Percentiles rank a stretch among this genome's conserved stretches.
These are phyloP conservation scores for Candida berthetii DNA, from an alignment of 805 yeast genomes.

Conservation along the genomic window DNA sequence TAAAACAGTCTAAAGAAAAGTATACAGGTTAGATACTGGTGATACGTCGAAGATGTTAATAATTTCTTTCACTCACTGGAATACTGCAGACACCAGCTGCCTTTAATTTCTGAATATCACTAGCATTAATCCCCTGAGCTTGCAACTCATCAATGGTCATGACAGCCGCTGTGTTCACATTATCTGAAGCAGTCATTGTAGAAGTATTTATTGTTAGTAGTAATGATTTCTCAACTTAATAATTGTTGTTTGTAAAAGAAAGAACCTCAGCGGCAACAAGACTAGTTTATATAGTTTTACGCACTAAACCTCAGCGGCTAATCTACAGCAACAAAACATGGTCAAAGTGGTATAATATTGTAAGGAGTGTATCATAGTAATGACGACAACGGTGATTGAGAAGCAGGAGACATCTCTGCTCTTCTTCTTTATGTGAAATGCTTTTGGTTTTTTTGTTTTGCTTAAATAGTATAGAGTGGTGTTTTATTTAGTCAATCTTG, in stretches of 20 bases:
- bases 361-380: too few relatives aligned
- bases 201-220: too few relatives aligned
- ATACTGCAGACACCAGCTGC: conserved; percentile 65
- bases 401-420: too few relatives aligned
- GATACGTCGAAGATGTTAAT: neutral
- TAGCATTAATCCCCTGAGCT: conserved; percentile 61
- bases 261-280: neutral
- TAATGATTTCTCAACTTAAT: neutral
- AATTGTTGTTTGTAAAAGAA: neutral
- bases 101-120: conserved; percentile 66
- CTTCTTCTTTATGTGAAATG: too few relatives aligned
- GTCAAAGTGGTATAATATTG: too few relatives aligned
- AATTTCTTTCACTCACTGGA: conserved; percentile 36
- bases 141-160: conserved; percentile 45
- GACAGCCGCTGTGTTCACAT: conserved; percentile 10
- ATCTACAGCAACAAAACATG: neutral
- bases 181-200: neutral
- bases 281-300: neutral
- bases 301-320: neutral
- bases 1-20: conserved; percentile 40
- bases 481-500: conserved; percentile 59
- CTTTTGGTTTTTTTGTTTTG: too few relatives aligned
- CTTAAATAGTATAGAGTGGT: neutral
- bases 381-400: too few relatives aligned
- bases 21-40: neutral